These are phyloP conservation scores for Acmispon strigosus DNA, from an alignment of 306 rosid species.

Conservation along the genomic window DNA sequence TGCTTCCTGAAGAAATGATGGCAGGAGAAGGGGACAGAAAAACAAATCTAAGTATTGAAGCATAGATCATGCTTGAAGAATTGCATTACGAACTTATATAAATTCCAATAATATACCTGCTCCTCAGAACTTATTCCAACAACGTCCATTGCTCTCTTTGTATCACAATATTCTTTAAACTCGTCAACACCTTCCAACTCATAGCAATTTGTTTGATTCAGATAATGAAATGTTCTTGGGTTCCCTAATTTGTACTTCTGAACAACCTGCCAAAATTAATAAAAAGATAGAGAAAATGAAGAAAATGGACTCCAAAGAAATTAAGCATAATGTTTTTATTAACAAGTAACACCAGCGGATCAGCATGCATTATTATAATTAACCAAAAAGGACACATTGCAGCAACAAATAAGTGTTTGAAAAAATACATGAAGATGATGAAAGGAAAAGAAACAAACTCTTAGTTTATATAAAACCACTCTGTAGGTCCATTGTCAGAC, in stretches of 20 bases:
- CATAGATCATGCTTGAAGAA: conserved; percentile 15
- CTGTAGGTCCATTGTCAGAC: neutral
- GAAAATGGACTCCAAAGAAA: conserved; percentile 5
- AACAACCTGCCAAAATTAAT: conserved; percentile 51
- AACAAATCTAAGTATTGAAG: conserved; percentile 6
- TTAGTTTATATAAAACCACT: conserved; percentile 7
- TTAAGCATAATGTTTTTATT: neutral
- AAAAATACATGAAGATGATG: neutral
- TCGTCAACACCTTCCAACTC: conserved; percentile 89
- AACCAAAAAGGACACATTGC: conserved; percentile 3
- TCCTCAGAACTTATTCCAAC: conserved; percentile 88
- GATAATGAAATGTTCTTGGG: conserved; percentile 80
- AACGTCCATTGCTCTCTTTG: conserved; percentile 90
- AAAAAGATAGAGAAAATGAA: conserved; percentile 10
- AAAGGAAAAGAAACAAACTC: conserved; percentile 8
- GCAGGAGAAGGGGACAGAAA: neutral
- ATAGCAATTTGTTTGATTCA: conserved; percentile 82
- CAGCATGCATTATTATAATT: neutral
- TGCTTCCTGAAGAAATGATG: conserved; percentile 56
- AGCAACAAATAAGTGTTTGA: conserved; percentile 1
- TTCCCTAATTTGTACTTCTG: conserved; percentile 81
- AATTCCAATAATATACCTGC: conserved; percentile 55
- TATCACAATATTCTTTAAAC: conserved; percentile 66
- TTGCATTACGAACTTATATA: conserved; percentile 13
- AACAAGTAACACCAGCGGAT: neutral